phyloP scores from a whole-genome alignment of 805 yeast genomes.

The Nakazawaea peltata region DNA sequence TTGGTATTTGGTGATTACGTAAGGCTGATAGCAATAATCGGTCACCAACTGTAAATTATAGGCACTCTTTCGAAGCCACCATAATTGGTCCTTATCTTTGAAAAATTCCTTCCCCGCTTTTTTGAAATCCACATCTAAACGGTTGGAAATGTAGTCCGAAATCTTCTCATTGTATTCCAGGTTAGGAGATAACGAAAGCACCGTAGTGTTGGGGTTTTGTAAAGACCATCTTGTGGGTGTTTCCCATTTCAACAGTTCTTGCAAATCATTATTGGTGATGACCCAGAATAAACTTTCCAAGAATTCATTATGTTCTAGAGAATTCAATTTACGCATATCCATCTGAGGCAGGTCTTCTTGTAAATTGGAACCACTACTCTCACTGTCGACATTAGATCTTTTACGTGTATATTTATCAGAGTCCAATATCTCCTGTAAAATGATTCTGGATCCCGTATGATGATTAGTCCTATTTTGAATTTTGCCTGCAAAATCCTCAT shows the following conservation, averaged over 20 bases:
- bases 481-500: slow-evolving; percentile 10
- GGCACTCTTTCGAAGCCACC: slow-evolving; percentile 12
- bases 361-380: neutral
- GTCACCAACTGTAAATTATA: slow-evolving; percentile 6
- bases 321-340: slow-evolving; percentile 3
- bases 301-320: slow-evolving; percentile 7
- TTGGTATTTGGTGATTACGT: slow-evolving; percentile 7
- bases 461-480: slow-evolving; percentile 7
- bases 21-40: slow-evolving; percentile 8
- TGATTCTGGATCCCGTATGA: slow-evolving; percentile 12
- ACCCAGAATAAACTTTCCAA: slow-evolving; percentile 10
- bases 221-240: slow-evolving; percentile 8
- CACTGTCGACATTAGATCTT: neutral
- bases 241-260: slow-evolving; percentile 9
- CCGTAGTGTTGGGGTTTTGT: slow-evolving; percentile 11
- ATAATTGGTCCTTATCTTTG: slow-evolving; percentile 5
- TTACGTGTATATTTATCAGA: neutral
- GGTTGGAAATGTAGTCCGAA: slow-evolving; percentile 4
- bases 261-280: slow-evolving; percentile 9
- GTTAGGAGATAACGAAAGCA: slow-evolving; percentile 2
- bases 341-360: too few relatives aligned
- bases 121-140: slow-evolving; percentile 9
- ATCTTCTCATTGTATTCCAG: slow-evolving; percentile 4
- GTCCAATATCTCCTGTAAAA: slow-evolving; percentile 10
- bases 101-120: slow-evolving; percentile 2